Evolutionary conservation across 345 rosid genomes (phyloP), one percentile per base, ranked within the genome.

Genomic region (Rubroshorea leprosula): DNA sequence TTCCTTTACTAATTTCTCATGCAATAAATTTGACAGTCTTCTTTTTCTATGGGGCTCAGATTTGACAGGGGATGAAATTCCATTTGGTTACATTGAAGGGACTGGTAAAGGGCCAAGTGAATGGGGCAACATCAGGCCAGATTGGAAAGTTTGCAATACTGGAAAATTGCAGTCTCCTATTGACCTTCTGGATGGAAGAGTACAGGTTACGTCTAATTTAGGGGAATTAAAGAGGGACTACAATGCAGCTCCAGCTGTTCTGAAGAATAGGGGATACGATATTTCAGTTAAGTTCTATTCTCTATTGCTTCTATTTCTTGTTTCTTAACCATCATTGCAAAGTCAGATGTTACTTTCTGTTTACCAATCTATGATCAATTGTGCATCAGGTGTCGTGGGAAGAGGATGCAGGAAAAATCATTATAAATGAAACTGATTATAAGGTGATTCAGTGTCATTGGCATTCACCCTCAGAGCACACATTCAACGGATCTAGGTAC

Each of bases 381-480:
- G 4, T n/a, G n/a, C n/a, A n/a, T n/a, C 70, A 91, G 92, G 76
- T 91, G 14, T 29, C 8, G 1, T 85, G 92, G 98, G 78, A 72
- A 64, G 92, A 80, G 29, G 76, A 85, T 54, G 92, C 94, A 0
- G 92, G 97, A 23, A 54, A 75, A 23, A 60, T 89, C 41, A 69
- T 15, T 23, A 71, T 89, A 14, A 72, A 79, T 23, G 71, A 69
- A 25, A 83, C 83, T 9, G 23, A 43, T 21, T 86, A 69, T 73
- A 71, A 68, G 5, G 55, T 84, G 49, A 4, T 49, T 7, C 88
- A 85, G 16, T 76, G 79, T 13, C 93, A 87, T 49, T 87, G 90
- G 93, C 95, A 86, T 69, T 51, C 84, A 6, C 88, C 93, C 0
- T 74, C 95, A 9, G 92, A 90, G 60, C 92, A 90, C 48, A 72